Evolutionary conservation across 2,329 filamentous ascomycete species (phyloP), one percentile per base, ranked within the genome.

Genomic region (Rugonectria rugulosa): DNA sequence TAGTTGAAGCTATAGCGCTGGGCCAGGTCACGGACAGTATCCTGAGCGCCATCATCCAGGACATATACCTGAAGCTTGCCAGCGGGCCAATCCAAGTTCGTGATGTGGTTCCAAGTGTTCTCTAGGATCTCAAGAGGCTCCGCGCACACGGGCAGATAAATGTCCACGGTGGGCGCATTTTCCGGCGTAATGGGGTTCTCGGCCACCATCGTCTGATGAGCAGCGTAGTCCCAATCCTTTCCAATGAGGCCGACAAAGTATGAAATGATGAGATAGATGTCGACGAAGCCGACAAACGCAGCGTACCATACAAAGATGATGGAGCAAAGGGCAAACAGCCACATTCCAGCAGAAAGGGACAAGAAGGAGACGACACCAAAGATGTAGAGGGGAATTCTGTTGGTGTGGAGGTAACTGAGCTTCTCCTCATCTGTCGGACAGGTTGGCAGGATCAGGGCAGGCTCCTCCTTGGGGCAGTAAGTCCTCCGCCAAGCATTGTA

Each of bases 61-160:
- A 45, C 29, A 10, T 45, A 45, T 2, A 45, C 20, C 5, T 45
- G 32, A 12, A 45, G 14, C 42, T 45, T 45, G 0, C 27, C 32
- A 2, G 42, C 29, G 7, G 42, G 42, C 42, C 42, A 45, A 1
- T 45, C 42, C 6, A 45, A 29, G 4, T 45, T 45, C 5, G 42
- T 15, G 12, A 45, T 45, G n/a, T 45, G 27, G 19, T 32, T 24
- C 19, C 34, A 45, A 1, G 42, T 45, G 14, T 45, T 45, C 23
- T 45, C 42, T 17, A 45, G 14, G 21, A 45, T 45, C n/a, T 45
- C 29, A 2, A 45, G 29, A 7, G 42, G 42, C 27, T 45, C 42
- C 32, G 17, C 32, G 29, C 42, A 45, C 27, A 26, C 32, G 5
- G 42, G 42, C 12, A 45, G 8, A 20, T 23, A 45, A 6, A 45